A percentile compares a stretch with the other conserved stretches of the same genome.
These are phyloP conservation scores for Poa annua DNA, from an alignment of 176 grass and related monocot species.

Conservation along the genomic window DNA sequence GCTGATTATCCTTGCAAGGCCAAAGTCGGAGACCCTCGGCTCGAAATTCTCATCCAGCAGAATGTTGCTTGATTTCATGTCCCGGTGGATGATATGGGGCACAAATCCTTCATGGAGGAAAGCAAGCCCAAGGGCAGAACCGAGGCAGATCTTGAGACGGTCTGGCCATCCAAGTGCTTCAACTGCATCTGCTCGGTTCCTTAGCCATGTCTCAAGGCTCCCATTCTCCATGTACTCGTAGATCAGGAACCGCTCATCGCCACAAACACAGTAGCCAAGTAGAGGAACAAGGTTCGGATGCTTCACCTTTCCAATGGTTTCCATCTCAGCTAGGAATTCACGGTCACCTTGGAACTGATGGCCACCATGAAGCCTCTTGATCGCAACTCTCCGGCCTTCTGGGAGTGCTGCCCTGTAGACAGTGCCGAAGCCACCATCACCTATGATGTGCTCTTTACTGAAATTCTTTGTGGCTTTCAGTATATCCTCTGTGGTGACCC, in stretches of 20 bases:
- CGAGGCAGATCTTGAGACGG: slow-evolving; percentile 84
- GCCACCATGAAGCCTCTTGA: slow-evolving; percentile 92
- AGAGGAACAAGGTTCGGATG: slow-evolving; percentile 88
- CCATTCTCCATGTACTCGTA: slow-evolving; percentile 98
- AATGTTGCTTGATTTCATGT: slow-evolving; percentile 99
- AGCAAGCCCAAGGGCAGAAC: slow-evolving; percentile 77
- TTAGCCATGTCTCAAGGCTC: slow-evolving; percentile 91
- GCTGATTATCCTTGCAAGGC: slow-evolving; percentile 95
- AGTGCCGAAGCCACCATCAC: slow-evolving; percentile 92
- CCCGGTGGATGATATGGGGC: slow-evolving; percentile 96
- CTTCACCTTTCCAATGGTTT: slow-evolving; percentile 97
- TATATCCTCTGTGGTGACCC: slow-evolving; percentile 82
- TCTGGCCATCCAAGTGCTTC: slow-evolving; percentile 85
- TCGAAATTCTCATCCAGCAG: slow-evolving; percentile 76
- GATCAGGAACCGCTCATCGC: slow-evolving; percentile 89
- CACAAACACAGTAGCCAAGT: slow-evolving; percentile 93
- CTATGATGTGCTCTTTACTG: slow-evolving; percentile 87
- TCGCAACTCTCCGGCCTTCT: slow-evolving; percentile 67
- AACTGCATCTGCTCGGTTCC: slow-evolving; percentile 72
- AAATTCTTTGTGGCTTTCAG: slow-evolving; percentile 92
- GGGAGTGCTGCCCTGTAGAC: slow-evolving; percentile 80
- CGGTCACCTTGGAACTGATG: slow-evolving; percentile 82
- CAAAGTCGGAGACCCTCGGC: slow-evolving; percentile 95
- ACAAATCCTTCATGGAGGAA: slow-evolving; percentile 97
- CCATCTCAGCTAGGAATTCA: slow-evolving; percentile 96